A percentile compares a stretch with the other conserved stretches of the same genome.
Evolutionary conservation across 2,329 filamentous ascomycete species (phyloP).

Genomic region (Penicillium hesseltinei): DNA sequence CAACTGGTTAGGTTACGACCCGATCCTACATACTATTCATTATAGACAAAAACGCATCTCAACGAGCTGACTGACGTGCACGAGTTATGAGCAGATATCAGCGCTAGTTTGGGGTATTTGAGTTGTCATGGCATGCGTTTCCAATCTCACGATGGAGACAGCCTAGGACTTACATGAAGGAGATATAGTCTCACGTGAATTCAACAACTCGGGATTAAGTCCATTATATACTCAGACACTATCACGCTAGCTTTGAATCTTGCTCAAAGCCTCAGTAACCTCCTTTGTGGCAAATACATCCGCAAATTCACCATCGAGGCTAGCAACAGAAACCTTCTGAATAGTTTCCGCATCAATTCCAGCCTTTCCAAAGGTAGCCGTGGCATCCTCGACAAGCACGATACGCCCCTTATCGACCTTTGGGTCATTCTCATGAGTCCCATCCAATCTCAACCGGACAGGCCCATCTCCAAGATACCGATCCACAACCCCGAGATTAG

Average conservation of each 20-base stretch:
- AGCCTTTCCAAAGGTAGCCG: constrained; percentile 47
- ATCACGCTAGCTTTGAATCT: constrained; percentile 1
- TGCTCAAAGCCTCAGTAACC: constrained; percentile 32
- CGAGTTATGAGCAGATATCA: not conserved
- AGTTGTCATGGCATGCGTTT: not conserved
- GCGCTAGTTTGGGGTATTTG: not conserved
- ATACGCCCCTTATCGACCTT: constrained; percentile 34
- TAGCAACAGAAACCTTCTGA: constrained; percentile 47
- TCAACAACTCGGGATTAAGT: not conserved
- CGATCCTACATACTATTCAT: not conserved
- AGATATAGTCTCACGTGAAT: not conserved
- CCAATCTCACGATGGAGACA: not conserved
- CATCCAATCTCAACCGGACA: constrained; percentile 19
- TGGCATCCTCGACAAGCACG: constrained; percentile 48
- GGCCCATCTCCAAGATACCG: constrained; percentile 18
- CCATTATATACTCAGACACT: not conserved
- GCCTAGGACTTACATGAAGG: not conserved
- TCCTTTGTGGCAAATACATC: constrained; percentile 40
- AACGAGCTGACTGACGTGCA: not conserved
- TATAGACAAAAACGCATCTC: not conserved
- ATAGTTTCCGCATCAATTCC: constrained; percentile 48
- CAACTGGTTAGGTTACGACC: not conserved
- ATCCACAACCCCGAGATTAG: constrained; percentile 47
- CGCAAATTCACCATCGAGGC: constrained; percentile 48
- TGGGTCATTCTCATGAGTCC: constrained; percentile 20